phyloP scores from a whole-genome alignment of 306 rosid species.

The Macrotyloma uniflorum region DNA sequence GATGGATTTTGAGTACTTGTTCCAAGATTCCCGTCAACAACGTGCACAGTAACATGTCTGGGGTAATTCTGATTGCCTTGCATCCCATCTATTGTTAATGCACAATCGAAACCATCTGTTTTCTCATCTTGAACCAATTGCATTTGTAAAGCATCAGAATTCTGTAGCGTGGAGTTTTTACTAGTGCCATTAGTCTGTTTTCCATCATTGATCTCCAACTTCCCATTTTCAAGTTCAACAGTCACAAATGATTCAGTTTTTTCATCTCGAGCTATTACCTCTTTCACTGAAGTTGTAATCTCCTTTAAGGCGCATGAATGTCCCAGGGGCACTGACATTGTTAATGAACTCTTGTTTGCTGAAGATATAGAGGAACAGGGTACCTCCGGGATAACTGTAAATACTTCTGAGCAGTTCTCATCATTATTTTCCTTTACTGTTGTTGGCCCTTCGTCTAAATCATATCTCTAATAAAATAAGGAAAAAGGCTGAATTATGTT shows the following conservation, averaged over 20 bases:
- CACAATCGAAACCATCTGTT: constrained; percentile 55
- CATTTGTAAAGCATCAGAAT: constrained; percentile 46
- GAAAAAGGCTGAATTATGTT: constrained; percentile 26
- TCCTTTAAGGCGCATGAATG: constrained; percentile 55
- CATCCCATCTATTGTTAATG: constrained; percentile 61
- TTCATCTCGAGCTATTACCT: constrained; percentile 48
- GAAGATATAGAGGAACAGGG: constrained; percentile 65
- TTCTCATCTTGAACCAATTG: constrained; percentile 58
- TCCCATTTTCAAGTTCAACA: constrained; percentile 56
- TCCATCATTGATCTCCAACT: constrained; percentile 54
- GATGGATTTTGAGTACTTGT: constrained; percentile 54
- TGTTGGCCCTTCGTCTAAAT: constrained; percentile 54
- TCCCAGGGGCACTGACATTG: constrained; percentile 45
- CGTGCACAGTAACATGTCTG: constrained; percentile 88
- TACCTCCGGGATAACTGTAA: constrained; percentile 60
- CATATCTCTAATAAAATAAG: constrained; percentile 50
- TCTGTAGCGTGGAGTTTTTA: constrained; percentile 53
- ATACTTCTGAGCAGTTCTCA: constrained; percentile 55
- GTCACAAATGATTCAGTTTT: constrained; percentile 55
- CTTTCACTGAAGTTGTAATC: constrained; percentile 66
- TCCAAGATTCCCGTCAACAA: constrained; percentile 77
- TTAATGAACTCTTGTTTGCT: constrained; percentile 52
- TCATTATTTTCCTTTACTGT: constrained; percentile 58
- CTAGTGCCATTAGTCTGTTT: constrained; percentile 52
- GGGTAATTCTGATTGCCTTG: constrained; percentile 80